Base-by-base conservation (phyloP, 1,284 basidiomycete species). In the Cryptococcus jaspeensis region DNA sequence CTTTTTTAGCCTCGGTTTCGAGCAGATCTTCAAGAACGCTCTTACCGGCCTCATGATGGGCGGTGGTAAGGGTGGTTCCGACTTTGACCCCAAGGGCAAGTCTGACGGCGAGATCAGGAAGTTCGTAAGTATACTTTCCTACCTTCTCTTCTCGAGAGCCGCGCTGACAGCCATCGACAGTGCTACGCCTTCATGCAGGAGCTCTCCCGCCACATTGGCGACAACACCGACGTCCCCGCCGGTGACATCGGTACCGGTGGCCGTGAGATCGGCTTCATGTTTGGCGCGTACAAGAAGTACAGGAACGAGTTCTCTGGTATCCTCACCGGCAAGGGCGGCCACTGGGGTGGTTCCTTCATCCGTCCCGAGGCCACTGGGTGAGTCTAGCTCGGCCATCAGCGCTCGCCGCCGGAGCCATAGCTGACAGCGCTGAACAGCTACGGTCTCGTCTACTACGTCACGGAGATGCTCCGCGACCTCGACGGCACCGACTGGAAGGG, bases 11-110 rank as follows among this genome's bases (percentile, higher is more conserved):
- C 83, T 90, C 64, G 88, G 87, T 53, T 88, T 89, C 74, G 88
- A 90, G 79, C 84, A 85, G 76, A 87, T 85, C 67, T 89, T 90
- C 84, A 90, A 90, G 80, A 90, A 90, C 77, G 88, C 88, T 39
- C 81, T 90, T 35, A 89, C 88, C 28, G 87, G 87, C 48, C 80
- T 89, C 60, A 84, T 80, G 77, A 88, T 89, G 84, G 88, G 88
- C 66, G 88, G 87, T 71, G 82, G 81, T 64, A 87, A 87, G 79
- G 86, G 86, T 77, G 86, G 79, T 61, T 82, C 81, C 51, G 87
- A 89, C 79, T 90, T 89, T 68, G 86, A 89, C 80, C 87, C 88
- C 73, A 89, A 90, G 84, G 87, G 87, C 72, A 88, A 88, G 80
- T 84, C 84, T 39, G 87, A 89, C 79, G 79, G 76, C 67, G 88